Base-by-base conservation (phyloP, 805 yeast genomes). In the Yarrowia bubula region DNA sequence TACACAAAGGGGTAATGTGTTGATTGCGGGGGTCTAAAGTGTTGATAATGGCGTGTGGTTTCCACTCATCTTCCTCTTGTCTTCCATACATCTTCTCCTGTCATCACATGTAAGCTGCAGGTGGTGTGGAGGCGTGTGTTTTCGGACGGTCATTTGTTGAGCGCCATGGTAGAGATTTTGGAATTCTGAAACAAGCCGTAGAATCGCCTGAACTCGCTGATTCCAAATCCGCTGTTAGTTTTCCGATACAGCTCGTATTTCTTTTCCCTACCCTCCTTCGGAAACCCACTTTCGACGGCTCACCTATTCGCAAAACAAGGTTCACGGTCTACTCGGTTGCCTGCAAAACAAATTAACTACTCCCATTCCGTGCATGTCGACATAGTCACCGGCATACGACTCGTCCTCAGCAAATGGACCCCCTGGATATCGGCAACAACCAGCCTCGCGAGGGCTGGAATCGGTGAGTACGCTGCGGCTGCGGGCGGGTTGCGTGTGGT, bases 361-460 rank as follows among this genome's bases (percentile, higher is more conserved):
- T 35, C 47, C 61, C 61, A 39, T 55, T 55, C 61, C 47, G 38
- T 55, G 61, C 61, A 55, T 55, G 61, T 55, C 47, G 47, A 55
- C 61, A 55, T 55, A 41, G 47, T 48, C 61, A 15, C 46, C 47
- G 61, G 47, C 38, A 55, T 41, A 55, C 61, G 42, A 41, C 61
- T 39, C 15, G 61, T 55, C 47, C 61, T 10, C 38, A 15, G 35
- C 35, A 22, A 17, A 55, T 55, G 61, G 61, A 55, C 38, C 61
- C 61, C 17, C 61, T 55, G 47, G 61, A 55, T 55, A 55, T 41
- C 46, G 61, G 61, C 46, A 55, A 41, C 28, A 31, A 32, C 38
- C 61, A 55, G 61, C 61, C 61, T 55, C 61, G 61, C 46, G 61
- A 55, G 61, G 61, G 61, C 11, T 55, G 61, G 61, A 55, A 55